Evolutionary conservation across 2,329 filamentous ascomycete genomes (phyloP).

Genomic region (Ascochyta clinopodiicola): DNA sequence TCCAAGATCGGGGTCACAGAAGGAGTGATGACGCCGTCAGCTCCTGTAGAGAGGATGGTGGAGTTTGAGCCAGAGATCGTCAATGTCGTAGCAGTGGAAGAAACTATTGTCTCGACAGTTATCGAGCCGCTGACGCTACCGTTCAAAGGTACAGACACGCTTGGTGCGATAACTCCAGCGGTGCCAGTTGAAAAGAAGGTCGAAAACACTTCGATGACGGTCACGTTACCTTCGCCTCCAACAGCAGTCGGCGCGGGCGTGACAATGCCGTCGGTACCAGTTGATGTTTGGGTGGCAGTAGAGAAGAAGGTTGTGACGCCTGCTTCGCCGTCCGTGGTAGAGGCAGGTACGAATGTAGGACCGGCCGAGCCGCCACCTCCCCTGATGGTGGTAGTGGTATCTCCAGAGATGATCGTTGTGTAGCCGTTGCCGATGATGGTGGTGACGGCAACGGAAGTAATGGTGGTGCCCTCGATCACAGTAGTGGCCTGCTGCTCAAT

Average conservation of each 20-base stretch:
- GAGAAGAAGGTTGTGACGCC: conserved; percentile 33
- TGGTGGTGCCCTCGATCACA: conserved; percentile 16
- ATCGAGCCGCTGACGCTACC: not conserved
- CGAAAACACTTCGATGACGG: conserved; percentile 17
- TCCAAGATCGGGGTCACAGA: conserved; percentile 4
- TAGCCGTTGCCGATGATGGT: conserved; percentile 32
- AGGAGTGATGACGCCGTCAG: conserved; percentile 11
- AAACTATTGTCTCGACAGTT: not conserved
- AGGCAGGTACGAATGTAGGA: conserved; percentile 36
- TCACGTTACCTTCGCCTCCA: conserved; percentile 17
- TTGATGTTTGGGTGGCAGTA: conserved; percentile 25
- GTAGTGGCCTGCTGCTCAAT: conserved; percentile 27
- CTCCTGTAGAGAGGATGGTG: conserved; percentile 21
- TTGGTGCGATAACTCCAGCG: conserved; percentile 21
- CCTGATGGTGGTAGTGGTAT: conserved; percentile 23
- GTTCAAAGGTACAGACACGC: conserved; percentile 1
- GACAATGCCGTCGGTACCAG: conserved; percentile 21
- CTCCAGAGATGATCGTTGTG: conserved; percentile 33
- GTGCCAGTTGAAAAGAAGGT: conserved; percentile 24
- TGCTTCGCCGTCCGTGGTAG: conserved; percentile 29
- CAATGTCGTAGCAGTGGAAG: conserved; percentile 7
- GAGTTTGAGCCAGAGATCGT: conserved; percentile 11
- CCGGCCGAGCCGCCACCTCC: conserved; percentile 20
- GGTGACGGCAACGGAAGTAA: conserved; percentile 21
- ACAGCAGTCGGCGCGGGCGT: conserved; percentile 9